Conservation (phyloP, 345 rosid genomes). For the Eucalyptus pauciflora region DNA sequence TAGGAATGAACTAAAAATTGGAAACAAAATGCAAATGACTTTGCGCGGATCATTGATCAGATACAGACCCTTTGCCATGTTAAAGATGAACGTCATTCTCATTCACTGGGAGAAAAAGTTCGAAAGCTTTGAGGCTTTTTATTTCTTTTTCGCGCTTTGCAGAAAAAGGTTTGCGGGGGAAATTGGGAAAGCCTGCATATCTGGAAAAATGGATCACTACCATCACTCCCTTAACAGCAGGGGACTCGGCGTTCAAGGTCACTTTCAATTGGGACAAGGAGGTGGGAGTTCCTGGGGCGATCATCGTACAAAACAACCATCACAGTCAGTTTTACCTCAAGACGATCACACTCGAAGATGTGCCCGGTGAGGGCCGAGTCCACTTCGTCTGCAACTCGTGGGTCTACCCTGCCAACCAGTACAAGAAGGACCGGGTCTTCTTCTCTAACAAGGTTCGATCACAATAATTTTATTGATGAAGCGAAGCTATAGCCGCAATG, state of each 20-base stretch:
- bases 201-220: conserved; percentile 18
- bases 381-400: conserved; percentile 45
- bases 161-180: conserved; percentile 20
- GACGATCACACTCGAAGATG: conserved; percentile 24
- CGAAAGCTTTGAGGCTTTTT: background rate
- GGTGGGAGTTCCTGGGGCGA: conserved; percentile 24
- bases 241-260: conserved; percentile 17
- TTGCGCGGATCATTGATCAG: background rate
- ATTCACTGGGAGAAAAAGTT: background rate
- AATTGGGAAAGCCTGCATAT: conserved; percentile 14
- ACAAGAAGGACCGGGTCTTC: conserved; percentile 21
- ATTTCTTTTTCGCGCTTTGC: background rate
- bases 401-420: conserved; percentile 23
- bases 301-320: conserved; percentile 22
- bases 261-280: conserved; percentile 24
- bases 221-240: conserved; percentile 2
- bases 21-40: background rate
- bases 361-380: conserved; percentile 23
- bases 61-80: background rate
- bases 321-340: conserved; percentile 28
- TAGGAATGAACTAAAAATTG: background rate
- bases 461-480: background rate
- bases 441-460: conserved; percentile 13
- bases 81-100: background rate
- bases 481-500: background rate